phyloP scores from a whole-genome alignment of 805 yeast species.

The Suhomyces vadensis region DNA sequence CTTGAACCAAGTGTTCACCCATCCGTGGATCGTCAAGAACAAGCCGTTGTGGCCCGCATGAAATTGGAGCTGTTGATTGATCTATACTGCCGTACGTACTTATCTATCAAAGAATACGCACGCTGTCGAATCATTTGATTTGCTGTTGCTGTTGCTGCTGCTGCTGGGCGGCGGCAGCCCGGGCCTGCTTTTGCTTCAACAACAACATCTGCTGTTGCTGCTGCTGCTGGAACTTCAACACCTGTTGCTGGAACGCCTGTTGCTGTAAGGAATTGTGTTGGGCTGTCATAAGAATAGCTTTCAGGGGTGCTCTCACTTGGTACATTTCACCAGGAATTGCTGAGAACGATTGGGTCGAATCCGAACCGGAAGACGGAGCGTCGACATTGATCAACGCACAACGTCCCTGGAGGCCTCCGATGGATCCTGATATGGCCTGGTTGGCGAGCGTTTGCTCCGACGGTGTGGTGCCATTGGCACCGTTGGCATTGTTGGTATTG shows the following conservation, averaged over 20 bases:
- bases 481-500: constrained; percentile 8
- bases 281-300: constrained; percentile 43
- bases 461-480: constrained; percentile 16
- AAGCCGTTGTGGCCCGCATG: constrained; percentile 57
- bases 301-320: constrained; percentile 48
- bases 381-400: constrained; percentile 74
- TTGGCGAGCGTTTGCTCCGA: constrained; percentile 44
- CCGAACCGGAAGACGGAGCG: constrained; percentile 18
- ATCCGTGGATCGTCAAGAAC: constrained; percentile 82
- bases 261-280: constrained; percentile 45
- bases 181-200: constrained; percentile 32
- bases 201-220: constrained; percentile 34
- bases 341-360: constrained; percentile 44
- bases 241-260: constrained; percentile 46
- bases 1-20: constrained; percentile 61
- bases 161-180: constrained; percentile 12
- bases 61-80: background rate
- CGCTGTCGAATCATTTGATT: background rate
- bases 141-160: constrained; percentile 11
- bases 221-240: constrained; percentile 40
- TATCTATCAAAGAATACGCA: background rate
- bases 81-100: too few relatives aligned
- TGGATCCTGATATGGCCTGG: constrained; percentile 49
- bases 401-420: constrained; percentile 80
- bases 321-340: constrained; percentile 61